Conservation (phyloP, 371 early-diverging fungal genomes). For the Apophysomyces trapeziformis region DNA sequence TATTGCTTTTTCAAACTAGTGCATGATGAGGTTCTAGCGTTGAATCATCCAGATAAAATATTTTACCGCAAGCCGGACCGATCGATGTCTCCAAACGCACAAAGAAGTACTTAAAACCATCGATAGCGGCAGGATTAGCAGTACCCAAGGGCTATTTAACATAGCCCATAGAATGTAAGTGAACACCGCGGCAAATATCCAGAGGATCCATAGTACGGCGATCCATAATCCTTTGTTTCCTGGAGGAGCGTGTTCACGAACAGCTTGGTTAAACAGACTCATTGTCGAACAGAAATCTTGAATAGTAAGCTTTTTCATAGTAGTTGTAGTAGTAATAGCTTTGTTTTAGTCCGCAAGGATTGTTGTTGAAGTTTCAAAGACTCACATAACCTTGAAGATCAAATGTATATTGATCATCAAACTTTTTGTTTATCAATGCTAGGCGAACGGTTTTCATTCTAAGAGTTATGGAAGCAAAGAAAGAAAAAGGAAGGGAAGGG, state of each 20-base stretch:
- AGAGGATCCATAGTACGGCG: constrained; percentile 22
- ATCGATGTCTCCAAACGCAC: constrained; percentile 34
- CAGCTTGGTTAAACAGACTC: constrained; percentile 33
- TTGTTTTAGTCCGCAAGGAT: background rate
- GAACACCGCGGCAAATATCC: constrained; percentile 27
- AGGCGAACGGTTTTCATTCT: constrained; percentile 47
- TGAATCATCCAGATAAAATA: background rate
- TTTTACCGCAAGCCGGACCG: constrained; percentile 31
- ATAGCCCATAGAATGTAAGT: constrained; percentile 31
- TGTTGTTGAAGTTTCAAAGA: background rate
- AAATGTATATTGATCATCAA: constrained; percentile 55
- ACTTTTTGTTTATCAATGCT: constrained; percentile 34
- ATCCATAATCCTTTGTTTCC: constrained; percentile 34
- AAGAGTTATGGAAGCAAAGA: constrained; percentile 10
- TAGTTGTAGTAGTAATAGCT: background rate
- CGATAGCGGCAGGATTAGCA: constrained; percentile 26
- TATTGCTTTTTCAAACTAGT: constrained; percentile 45
- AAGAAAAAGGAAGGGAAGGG: constrained; percentile 2
- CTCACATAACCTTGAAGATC: constrained; percentile 52
- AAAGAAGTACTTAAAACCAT: constrained; percentile 28
- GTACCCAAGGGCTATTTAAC: constrained; percentile 13
- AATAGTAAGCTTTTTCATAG: constrained; percentile 25
- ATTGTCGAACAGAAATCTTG: constrained; percentile 36
- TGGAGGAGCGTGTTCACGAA: constrained; percentile 35
- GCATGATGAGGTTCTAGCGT: background rate